Base-by-base conservation (phyloP, 805 yeast species). In the Myxozyma udenii region DNA sequence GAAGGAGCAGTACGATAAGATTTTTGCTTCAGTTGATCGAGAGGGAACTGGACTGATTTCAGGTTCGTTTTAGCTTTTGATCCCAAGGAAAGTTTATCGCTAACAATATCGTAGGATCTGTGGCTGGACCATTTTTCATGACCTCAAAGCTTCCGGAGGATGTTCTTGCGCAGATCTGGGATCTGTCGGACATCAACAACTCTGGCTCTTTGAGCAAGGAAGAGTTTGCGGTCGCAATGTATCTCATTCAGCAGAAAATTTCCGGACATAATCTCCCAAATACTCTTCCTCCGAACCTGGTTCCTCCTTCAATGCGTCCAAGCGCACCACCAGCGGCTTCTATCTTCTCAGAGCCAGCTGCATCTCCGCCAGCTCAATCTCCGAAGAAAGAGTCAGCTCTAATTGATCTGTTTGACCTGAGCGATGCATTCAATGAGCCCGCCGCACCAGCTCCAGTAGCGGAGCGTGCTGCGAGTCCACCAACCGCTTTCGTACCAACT, bases 191-290 rank as follows among this genome's bases (percentile, higher is more conserved):
- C 67, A 77, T 88, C 56, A 85, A 87, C 60, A 88, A 88, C 68
- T 80, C 86, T 40, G 97, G 96, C 23, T 77, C 77, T 38, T 88
- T 93, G 64, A 77, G 87, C 44, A 80, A 78, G 62, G 75, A 80
- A 58, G 98, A 93, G 67, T 93, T 93, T 68, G 83, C 95, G 2
- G 84, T 93, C 64, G 97, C 98, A 16, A 84, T 93, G 87, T 91
- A 84, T 66, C 77, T 93, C 60, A 93, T 93, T 6, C 95, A 89
- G 69, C 86, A 84, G 68, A 84, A 79, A 63, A 74, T 90, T 52
- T 77, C 85, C 1, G 98, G 98, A 18, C 74, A 74, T 33, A 81
- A 78, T 24, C 74, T 93, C 58, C 98, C 98, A 1, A 80, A 80
- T 51, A 77, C 83, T 12, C 79, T 89, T 21, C 96, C 96, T 2